Base-by-base conservation (phyloP, 2,329 filamentous ascomycete species). In the Trichoderma simmonsii region DNA sequence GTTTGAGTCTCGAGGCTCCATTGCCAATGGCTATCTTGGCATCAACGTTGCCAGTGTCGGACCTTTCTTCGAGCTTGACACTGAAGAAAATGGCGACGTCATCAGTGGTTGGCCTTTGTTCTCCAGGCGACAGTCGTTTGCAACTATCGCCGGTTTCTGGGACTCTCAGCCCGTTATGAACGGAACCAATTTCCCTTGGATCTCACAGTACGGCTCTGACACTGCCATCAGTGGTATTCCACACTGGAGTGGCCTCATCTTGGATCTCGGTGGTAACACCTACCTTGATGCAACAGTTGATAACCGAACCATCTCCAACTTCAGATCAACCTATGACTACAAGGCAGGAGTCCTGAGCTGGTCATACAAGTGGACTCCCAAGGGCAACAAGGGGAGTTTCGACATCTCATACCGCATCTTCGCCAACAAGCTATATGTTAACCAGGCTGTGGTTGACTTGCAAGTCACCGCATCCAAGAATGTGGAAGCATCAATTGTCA, bases 171-270 rank as follows among this genome's bases (percentile, higher is more conserved):
- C 85, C 2, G 85, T 81, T 15, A 89, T 87, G 1, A 89, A 88
- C 65, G 84, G 85, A 2, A 86, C 86, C 26, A 93, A 92, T 75
- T 92, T 90, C 75, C 85, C 85, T 0, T 93, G 91, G 90, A 79
- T 93, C 57, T 85, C 88, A 71, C 88, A 93, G 75, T 91, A 77
- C 34, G 74, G 74, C 6, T 72, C 88, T 71, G 91, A 94, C 76
- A 91, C 88, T 75, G 90, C 92, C 65, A 91, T 93, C 73, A 88
- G 87, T 66, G 92, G 92, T 28, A 86, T 94, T 18, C 92, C 92
- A 7, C 91, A 93, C 77, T 92, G 74, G 74, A 72, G 71, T 24
- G 75, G 71, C 14, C 72, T 77, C 15, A 61, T 90, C 43, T 82
- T 92, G 21, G 85, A 89, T 67, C 80, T 88, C 3, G 86, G 86